phyloP scores from a whole-genome alignment of 164 flowering plant genomes.

The Cinnamomum chago region DNA sequence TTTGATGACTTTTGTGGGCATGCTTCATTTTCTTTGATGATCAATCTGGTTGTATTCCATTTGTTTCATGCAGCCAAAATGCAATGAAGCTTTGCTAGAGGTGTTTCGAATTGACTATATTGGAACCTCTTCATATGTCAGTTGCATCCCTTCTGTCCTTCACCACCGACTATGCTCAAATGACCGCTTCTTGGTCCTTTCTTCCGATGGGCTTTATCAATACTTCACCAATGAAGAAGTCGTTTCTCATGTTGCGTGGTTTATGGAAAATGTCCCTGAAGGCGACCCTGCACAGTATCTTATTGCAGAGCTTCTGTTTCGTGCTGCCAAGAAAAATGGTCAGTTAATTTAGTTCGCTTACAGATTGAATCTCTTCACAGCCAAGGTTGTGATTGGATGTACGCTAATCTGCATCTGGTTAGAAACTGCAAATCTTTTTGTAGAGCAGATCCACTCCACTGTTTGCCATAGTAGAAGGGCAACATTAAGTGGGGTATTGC shows the following conservation, averaged over 20 bases:
- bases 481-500: too few species aligned
- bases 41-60: neutral
- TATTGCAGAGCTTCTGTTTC: constrained; percentile 58
- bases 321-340: constrained; percentile 76
- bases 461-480: neutral
- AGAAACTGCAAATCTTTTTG: neutral
- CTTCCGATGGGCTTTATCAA: constrained; percentile 71
- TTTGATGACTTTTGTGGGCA: neutral
- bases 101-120: constrained; percentile 55
- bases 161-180: constrained; percentile 59
- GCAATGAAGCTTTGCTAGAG: constrained; percentile 55
- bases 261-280: constrained; percentile 63
- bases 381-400: neutral
- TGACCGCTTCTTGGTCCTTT: constrained; percentile 62
- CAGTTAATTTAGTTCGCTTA: constrained; percentile 15
- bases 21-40: neutral
- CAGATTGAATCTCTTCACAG: neutral
- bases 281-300: constrained; percentile 79
- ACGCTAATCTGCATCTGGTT: neutral
- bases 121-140: constrained; percentile 53
- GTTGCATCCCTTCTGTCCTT: constrained; percentile 44
- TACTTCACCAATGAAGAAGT: constrained; percentile 76
- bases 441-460: neutral
- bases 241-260: constrained; percentile 62
- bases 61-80: constrained; percentile 46